phyloP scores from a whole-genome alignment of 495 filamentous ascomycete genomes.

The Aspergillus carlsbadensis region DNA sequence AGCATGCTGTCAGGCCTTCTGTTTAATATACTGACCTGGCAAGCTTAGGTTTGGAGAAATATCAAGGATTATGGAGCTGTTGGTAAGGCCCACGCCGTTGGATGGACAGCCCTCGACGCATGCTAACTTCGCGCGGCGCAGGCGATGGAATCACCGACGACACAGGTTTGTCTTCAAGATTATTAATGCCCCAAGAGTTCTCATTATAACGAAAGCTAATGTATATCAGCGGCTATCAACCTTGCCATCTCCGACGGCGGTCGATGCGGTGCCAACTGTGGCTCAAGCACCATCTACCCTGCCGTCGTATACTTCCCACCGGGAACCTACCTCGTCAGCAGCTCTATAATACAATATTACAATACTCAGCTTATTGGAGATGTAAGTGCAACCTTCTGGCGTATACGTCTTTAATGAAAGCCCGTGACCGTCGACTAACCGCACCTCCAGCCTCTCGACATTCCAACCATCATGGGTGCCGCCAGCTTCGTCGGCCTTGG shows the following conservation, averaged over 20 bases:
- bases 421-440: too few relatives aligned
- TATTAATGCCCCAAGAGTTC: too few relatives aligned
- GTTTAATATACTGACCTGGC: too few relatives aligned
- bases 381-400: too few relatives aligned
- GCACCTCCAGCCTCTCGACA: constrained; percentile 50
- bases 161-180: too few relatives aligned
- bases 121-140: not conserved
- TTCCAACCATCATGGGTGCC: constrained; percentile 57
- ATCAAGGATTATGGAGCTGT: constrained; percentile 50
- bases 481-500: constrained; percentile 57
- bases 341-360: constrained; percentile 61
- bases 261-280: constrained; percentile 50
- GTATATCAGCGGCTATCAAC: constrained; percentile 59
- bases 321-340: constrained; percentile 61
- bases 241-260: constrained; percentile 43
- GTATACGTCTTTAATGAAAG: too few relatives aligned
- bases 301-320: constrained; percentile 58
- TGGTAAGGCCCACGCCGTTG: constrained; percentile 12
- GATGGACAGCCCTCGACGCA: constrained; percentile 1
- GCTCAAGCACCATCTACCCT: constrained; percentile 45
- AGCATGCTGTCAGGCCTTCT: too few relatives aligned
- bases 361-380: constrained; percentile 65
- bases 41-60: constrained; percentile 29
- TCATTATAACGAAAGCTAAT: too few relatives aligned
- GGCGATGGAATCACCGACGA: constrained; percentile 53